phyloP scores from a whole-genome alignment of 768 basidiomycete genomes.

The Russula abietina region DNA sequence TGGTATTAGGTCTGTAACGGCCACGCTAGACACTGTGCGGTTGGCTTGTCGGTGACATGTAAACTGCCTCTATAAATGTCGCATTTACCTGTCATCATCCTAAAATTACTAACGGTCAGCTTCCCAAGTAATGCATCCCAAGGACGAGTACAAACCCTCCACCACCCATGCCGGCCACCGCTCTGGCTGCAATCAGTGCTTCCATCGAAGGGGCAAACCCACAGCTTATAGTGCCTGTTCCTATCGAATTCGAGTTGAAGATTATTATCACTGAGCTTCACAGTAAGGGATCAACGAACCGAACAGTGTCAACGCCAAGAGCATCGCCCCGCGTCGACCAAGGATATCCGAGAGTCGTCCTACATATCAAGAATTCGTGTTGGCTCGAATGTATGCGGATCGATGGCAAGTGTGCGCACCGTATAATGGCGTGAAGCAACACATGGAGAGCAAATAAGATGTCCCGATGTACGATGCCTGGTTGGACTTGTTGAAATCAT shows the following conservation, averaged over 20 bases:
- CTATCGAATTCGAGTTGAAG: conserved; percentile 34
- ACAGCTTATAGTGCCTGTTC: conserved; percentile 78
- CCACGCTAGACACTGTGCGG: conserved; percentile 65
- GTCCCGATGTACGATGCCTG: conserved; percentile 86
- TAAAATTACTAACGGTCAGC: conserved; percentile 31
- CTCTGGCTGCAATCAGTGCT: conserved; percentile 69
- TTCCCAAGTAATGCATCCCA: conserved; percentile 27
- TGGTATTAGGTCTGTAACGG: conserved; percentile 85
- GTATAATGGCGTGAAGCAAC: conserved; percentile 87
- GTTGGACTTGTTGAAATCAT: conserved; percentile 72
- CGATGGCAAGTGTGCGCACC: conserved; percentile 39
- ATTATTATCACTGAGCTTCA: conserved; percentile 9
- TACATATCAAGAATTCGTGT: conserved; percentile 32
- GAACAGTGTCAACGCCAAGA: conserved; percentile 78
- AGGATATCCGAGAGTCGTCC: conserved; percentile 81
- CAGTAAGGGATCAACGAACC: conserved; percentile 39
- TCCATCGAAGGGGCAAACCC: conserved; percentile 86
- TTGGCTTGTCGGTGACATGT: conserved; percentile 1
- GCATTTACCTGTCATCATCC: conserved; percentile 73
- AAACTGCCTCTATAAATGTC: conserved; percentile 9
- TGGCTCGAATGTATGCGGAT: conserved; percentile 17
- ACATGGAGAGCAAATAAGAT: conserved; percentile 79
- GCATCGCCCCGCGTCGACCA: conserved; percentile 81
- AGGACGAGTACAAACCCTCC: conserved; percentile 60
- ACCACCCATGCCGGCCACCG: conserved; percentile 88